phyloP scores from a whole-genome alignment of 2,329 filamentous ascomycete species.

The Pseudogymnoascus sp. region DNA sequence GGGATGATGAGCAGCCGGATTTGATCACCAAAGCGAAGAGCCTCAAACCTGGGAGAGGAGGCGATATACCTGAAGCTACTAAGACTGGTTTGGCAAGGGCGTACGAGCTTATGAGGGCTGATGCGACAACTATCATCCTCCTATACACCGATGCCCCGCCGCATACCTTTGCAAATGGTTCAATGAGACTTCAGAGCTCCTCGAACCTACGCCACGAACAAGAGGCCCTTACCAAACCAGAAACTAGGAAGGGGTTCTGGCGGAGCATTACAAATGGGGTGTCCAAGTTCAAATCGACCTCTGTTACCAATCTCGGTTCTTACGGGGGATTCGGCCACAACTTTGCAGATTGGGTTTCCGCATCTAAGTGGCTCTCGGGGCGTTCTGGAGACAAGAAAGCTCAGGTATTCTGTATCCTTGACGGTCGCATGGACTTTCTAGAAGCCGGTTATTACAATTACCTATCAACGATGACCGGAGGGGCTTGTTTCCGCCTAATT shows the following conservation, averaged over 20 bases:
- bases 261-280: background rate
- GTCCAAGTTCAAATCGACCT: background rate
- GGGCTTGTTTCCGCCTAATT: background rate
- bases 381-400: constrained; percentile 30
- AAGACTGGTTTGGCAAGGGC: constrained; percentile 41
- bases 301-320: background rate
- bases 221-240: background rate
- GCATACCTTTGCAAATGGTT: constrained; percentile 28
- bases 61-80: constrained; percentile 39
- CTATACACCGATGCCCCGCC: constrained; percentile 41
- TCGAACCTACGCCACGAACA: background rate
- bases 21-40: constrained; percentile 30
- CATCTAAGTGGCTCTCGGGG: constrained; percentile 26
- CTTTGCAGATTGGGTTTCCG: constrained; percentile 39
- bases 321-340: constrained; percentile 28
- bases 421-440: constrained; percentile 16
- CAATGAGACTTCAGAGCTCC: background rate
- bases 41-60: constrained; percentile 29
- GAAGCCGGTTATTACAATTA: background rate
- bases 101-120: constrained; percentile 37
- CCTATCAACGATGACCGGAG: background rate
- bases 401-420: constrained; percentile 37
- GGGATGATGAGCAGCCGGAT: constrained; percentile 20
- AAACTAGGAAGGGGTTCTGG: background rate
- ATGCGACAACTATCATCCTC: constrained; percentile 40